These are phyloP conservation scores for Nicotiana tabacum DNA, from an alignment of 257 asterid species.

Conservation along the genomic window DNA sequence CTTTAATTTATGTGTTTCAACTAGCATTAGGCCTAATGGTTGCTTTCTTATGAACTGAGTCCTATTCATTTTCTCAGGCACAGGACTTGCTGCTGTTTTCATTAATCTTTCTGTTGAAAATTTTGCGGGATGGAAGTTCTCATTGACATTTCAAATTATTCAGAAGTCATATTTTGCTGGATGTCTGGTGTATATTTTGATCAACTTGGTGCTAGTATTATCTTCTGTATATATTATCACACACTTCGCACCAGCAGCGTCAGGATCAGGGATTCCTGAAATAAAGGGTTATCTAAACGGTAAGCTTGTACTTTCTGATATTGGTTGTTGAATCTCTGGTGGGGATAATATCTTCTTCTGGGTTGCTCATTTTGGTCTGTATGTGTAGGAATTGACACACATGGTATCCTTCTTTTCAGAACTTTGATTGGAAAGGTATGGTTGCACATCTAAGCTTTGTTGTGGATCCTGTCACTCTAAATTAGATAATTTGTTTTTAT, in stretches of 20 bases:
- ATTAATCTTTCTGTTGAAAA: constrained; percentile 97
- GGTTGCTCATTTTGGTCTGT: constrained; percentile 14
- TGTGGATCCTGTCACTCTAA: constrained; percentile 10
- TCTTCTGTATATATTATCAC: constrained; percentile 90
- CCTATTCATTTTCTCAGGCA: constrained; percentile 47
- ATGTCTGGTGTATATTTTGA: constrained; percentile 63
- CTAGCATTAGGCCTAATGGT: neutral
- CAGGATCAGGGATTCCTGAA: constrained; percentile 99
- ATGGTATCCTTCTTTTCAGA: constrained; percentile 90
- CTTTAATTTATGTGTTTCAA: neutral
- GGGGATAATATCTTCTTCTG: constrained; percentile 3
- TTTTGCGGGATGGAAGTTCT: constrained; percentile 99
- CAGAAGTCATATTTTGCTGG: constrained; percentile 94
- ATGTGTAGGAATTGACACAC: constrained; percentile 86
- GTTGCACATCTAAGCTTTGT: constrained; percentile 4
- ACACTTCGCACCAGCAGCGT: constrained; percentile 92
- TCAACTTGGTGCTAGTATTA: constrained; percentile 85
- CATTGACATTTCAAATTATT: constrained; percentile 81
- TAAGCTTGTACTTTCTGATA: constrained; percentile 13
- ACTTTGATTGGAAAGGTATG: constrained; percentile 93
- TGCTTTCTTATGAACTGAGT: neutral
- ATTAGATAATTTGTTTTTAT: neutral
- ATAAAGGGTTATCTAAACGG: constrained; percentile 98
- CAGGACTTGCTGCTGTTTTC: constrained; percentile 94
- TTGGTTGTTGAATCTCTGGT: neutral